phyloP scores from a whole-genome alignment of 257 asterid species.

The Ballota nigra region DNA sequence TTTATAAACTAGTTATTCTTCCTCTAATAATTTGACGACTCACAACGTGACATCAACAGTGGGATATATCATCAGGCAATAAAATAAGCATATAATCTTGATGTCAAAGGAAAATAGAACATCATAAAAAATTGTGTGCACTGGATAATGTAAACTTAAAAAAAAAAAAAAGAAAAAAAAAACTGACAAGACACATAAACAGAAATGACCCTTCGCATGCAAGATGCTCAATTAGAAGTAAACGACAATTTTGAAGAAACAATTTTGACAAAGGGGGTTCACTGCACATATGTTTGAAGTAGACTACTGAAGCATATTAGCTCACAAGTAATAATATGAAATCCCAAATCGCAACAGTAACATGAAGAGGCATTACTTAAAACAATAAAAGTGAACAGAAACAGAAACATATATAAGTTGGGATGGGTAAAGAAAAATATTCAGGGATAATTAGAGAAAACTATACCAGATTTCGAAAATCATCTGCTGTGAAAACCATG shows the following conservation, averaged over 20 bases:
- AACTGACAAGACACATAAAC: too few species aligned
- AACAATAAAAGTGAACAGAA: constrained; percentile 14
- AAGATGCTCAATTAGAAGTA: constrained; percentile 9
- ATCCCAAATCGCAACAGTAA: not conserved
- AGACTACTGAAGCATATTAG: constrained; percentile 14
- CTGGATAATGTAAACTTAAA: too few species aligned
- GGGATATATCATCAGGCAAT: too few species aligned
- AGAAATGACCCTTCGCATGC: not conserved
- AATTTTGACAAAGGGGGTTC: not conserved
- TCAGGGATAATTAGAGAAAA: constrained; percentile 22
- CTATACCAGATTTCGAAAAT: constrained; percentile 54
- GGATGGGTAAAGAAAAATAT: constrained; percentile 3
- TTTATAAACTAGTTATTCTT: not conserved
- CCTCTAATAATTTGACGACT: too few species aligned
- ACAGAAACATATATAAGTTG: not conserved
- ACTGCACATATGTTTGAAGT: not conserved
- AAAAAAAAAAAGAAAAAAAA: too few species aligned
- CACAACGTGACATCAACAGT: too few species aligned
- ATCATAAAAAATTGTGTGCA: too few species aligned
- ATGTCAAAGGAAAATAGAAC: too few species aligned
- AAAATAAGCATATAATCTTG: too few species aligned
- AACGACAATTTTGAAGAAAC: not conserved
- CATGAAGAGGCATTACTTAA: constrained; percentile 13
- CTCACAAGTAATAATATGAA: constrained; percentile 4
- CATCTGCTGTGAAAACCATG: constrained; percentile 48